Base-by-base conservation (phyloP, 495 filamentous ascomycete species). In the Pseudotulostoma volvatum region DNA sequence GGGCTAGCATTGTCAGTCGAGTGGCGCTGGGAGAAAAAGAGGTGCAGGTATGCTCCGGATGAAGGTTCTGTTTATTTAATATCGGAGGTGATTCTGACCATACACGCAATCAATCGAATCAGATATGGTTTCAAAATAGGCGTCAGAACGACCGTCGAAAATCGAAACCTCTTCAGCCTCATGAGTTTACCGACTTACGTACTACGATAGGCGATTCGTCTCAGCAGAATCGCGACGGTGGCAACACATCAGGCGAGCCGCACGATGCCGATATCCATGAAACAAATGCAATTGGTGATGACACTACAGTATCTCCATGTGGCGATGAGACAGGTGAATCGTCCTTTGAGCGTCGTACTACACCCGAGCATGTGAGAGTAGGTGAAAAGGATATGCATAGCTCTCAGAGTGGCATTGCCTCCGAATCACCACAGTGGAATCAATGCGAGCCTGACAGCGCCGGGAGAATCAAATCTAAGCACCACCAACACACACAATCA, bases 71-170 rank as follows among this genome's bases (percentile, higher is more conserved):
- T 16, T 31, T 23, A 4, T 31, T 21, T 9, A 16, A 40, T 38
- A 18, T 15, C n/a, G n/a, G 33, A 21, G 7, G 15, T 18, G 28
- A 30, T 35, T 4, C n/a, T n/a, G n/a, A n/a, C n/a, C n/a, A n/a
- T n/a, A n/a, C n/a, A n/a, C n/a, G n/a, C n/a, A n/a, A n/a, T n/a
- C n/a, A n/a, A n/a, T n/a, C n/a, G n/a, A n/a, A 16, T 7, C 54
- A 97, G 90, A 94, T 99, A 48, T 99, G 92, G 92, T 99, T 99
- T 59, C 92, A 96, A 54, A 99, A 99, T 49, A 77, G 87, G 53
- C 74, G 92, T 43, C 92, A 99, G 54, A 93, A 86, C 59, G 79
- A 86, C 50, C 75, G 92, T 39, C 74, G 92, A 40, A 93, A 88
- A 64, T 81, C 85, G 38, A 80, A 84, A 43, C 90, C 90, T 18